Evolutionary conservation across 2,329 filamentous ascomycete genomes (phyloP).

Genomic region (Xylaria sp.): DNA sequence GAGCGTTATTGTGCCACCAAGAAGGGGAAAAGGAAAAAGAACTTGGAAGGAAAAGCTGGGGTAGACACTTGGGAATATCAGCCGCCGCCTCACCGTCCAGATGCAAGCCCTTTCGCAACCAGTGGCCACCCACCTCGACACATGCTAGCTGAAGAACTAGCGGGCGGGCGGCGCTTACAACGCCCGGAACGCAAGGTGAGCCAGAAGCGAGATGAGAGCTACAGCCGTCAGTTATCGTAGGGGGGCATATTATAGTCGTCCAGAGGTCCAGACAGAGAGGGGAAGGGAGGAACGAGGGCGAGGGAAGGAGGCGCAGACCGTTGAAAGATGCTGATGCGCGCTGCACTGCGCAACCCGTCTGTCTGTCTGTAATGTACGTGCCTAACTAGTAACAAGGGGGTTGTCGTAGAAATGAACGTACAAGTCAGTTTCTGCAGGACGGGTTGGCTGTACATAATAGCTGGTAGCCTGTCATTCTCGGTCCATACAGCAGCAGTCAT

Average conservation of each 20-base stretch:
- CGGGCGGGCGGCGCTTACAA: neutral
- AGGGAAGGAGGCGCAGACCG: neutral
- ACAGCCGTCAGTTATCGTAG: constrained; percentile 6
- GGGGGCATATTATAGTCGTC: neutral
- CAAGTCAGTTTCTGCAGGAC: constrained; percentile 14
- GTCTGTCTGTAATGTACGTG: no score
- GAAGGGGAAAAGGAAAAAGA: neutral
- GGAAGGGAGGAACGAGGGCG: neutral
- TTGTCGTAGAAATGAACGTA: neutral
- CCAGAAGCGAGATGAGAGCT: constrained; percentile 13
- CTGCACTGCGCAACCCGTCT: no score
- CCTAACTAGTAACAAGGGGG: no score
- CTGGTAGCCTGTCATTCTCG: neutral
- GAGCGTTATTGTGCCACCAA: neutral
- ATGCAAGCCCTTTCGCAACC: neutral
- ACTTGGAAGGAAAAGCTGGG: constrained; percentile 7
- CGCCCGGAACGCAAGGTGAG: constrained; percentile 11
- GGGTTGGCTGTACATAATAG: neutral
- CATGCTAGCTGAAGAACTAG: neutral
- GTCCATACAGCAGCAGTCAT: constrained; percentile 7
- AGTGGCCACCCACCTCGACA: neutral
- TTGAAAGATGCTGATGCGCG: neutral
- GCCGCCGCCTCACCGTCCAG: constrained; percentile 10
- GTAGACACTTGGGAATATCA: constrained; percentile 3
- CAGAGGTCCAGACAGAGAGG: no score